Base-by-base conservation (phyloP, 2,329 filamentous ascomycete species). In the Tetracladium maxilliforme region DNA sequence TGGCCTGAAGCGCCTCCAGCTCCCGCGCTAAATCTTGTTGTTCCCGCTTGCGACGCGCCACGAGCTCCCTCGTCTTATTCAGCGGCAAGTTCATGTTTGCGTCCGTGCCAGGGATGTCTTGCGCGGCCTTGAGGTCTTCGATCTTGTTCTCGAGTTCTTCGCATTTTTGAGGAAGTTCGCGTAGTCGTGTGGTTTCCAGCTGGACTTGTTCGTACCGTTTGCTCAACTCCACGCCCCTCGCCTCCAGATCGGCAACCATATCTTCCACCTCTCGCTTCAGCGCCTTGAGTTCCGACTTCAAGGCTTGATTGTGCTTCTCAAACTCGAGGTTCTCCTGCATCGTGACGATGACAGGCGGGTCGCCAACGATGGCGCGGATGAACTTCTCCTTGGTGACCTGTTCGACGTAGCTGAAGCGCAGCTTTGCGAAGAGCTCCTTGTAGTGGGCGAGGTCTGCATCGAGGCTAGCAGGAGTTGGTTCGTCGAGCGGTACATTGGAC, bases 341-440 rank as follows among this genome's bases (percentile, higher is more conserved):
- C 20, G 76, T 76, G 30, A 92, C 80, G 22, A 95, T 77, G 10
- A 86, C 63, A 0, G 87, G 90, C 24, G 86, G 83, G 34, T 93
- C 81, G 34, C 82, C 83, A 10, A 92, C 83, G 39, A 95, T 92
- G 34, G 81, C 76, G 37, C 84, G 81, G 27, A 98, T 75, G 50
- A 94, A 95, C 44, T 93, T 92, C 49, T 98, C 90, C 54, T 95
- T 98, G 22, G 87, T 95, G 33, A 95, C 84, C 58, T 95, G 90
- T 53, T 98, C 90, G 39, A 94, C 79, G 52, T 95, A 95, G 35
- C 81, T 92, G 59, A 95, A 95, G 39, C 87, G 82, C 19, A 95
- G 65, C 55, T 98, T 95, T 21, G 83, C 78, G 52, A 95, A 98
- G 12, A 95, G 69, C 52, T 94, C 86, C 54, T 81, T 83, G 57